phyloP scores from a whole-genome alignment of 768 basidiomycete species.

The Hydnum rufescens region DNA sequence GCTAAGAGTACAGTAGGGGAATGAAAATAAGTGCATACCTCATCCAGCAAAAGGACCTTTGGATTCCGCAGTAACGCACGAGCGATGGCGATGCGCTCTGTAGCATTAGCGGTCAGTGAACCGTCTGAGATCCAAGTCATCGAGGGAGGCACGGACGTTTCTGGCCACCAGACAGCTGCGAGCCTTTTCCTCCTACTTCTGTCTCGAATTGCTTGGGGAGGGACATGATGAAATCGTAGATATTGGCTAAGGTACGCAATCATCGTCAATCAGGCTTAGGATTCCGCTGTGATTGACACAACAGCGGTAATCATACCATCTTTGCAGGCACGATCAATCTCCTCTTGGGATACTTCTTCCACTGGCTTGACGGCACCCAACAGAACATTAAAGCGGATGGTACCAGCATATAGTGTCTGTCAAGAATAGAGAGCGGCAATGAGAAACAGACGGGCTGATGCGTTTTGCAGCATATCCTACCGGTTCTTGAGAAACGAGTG shows the following conservation, averaged over 20 bases:
- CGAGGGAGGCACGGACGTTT: slow-evolving; percentile 14
- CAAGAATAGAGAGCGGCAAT: background rate
- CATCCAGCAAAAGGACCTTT: slow-evolving; percentile 9
- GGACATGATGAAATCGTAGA: slow-evolving; percentile 14
- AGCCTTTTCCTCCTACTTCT: slow-evolving; percentile 14
- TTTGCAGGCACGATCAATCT: slow-evolving; percentile 21
- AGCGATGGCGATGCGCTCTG: slow-evolving; percentile 26
- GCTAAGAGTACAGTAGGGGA: slow-evolving; percentile 12
- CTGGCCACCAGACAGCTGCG: slow-evolving; percentile 20
- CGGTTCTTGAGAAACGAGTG: slow-evolving; percentile 26
- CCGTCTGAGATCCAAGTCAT: slow-evolving; percentile 9
- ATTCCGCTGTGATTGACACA: background rate
- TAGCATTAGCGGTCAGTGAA: background rate
- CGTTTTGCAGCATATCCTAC: slow-evolving; percentile 2
- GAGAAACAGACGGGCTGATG: background rate
- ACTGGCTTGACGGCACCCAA: slow-evolving; percentile 18
- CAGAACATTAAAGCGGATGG: slow-evolving; percentile 24
- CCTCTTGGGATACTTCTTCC: slow-evolving; percentile 24
- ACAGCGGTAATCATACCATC: slow-evolving; percentile 6
- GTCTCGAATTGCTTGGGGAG: slow-evolving; percentile 12
- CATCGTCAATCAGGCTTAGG: background rate
- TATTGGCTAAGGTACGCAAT: slow-evolving; percentile 14
- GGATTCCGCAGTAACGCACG: slow-evolving; percentile 24
- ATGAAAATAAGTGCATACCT: slow-evolving; percentile 18
- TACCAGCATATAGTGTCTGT: slow-evolving; percentile 21